A percentile compares a stretch with the other conserved stretches of the same genome.
Conservation (phyloP, 108 stramenopile genomes). For the Mediolabrus comicus region DNA sequence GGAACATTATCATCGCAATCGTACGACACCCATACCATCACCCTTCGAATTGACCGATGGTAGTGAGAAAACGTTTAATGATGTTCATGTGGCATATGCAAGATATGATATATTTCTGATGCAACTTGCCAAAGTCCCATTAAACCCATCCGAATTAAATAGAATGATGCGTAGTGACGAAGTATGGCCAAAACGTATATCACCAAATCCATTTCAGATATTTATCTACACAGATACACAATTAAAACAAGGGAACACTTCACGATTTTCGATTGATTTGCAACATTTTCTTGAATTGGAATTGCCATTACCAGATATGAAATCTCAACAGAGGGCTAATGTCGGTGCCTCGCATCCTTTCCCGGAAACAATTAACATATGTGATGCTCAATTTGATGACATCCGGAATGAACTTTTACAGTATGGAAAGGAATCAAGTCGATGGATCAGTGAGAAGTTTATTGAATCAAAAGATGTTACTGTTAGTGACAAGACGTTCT, state of each 20-base stretch:
- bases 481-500: slow-evolving; percentile 31
- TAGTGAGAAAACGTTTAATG: background rate
- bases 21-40: background rate
- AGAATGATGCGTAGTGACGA: slow-evolving; percentile 8
- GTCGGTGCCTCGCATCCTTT: slow-evolving; percentile 8
- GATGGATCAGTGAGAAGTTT: slow-evolving; percentile 44
- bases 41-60: background rate
- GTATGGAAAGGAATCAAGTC: slow-evolving; percentile 8
- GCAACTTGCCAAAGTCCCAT: slow-evolving; percentile 21
- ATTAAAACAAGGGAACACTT: slow-evolving; percentile 32
- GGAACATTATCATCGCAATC: background rate
- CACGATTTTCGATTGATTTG: slow-evolving; percentile 38
- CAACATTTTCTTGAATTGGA: slow-evolving; percentile 33
- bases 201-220: slow-evolving; percentile 31
- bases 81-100: background rate
- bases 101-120: background rate
- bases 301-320: slow-evolving; percentile 20
- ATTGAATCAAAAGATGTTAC: slow-evolving; percentile 33
- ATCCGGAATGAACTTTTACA: slow-evolving; percentile 12
- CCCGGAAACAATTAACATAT: slow-evolving; percentile 47
- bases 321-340: slow-evolving; percentile 23
- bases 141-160: slow-evolving; percentile 22
- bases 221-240: slow-evolving; percentile 51
- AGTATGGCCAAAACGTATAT: slow-evolving; percentile 4
- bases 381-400: slow-evolving; percentile 12